Evolutionary conservation across 2,329 filamentous ascomycete species (phyloP), one percentile per base, ranked within the genome.

Genomic region (Aspergillus tubingensis): DNA sequence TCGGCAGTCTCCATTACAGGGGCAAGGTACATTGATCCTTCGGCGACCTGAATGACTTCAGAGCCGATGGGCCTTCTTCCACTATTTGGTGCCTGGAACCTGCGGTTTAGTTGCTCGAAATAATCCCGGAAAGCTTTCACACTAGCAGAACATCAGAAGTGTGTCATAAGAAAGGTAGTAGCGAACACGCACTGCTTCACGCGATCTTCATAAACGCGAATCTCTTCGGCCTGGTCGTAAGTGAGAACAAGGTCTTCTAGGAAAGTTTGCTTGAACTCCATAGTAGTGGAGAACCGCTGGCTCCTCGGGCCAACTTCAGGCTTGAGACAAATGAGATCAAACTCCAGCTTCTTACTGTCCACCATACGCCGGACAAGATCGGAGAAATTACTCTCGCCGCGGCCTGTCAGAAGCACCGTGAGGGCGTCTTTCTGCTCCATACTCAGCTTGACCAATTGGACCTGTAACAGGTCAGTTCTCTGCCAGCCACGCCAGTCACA

Each of bases 201-300:
- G 32, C 85, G 81, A 69, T 89, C 86, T 69, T 89, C 86, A 68
- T 88, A 89, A 38, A 88, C 79, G 39, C 83, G 86, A 57, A 98
- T 89, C 70, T 96, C 92, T n/a, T 89, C 85, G 3, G 94, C 92
- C 44, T 87, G 76, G 63, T 83, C 86, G 78, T 98, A 98, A 27
- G 94, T 98, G 77, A 92, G 88, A 79, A 97, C 86, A 57, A 98
- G 80, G 23, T 90, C 85, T 64, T 86, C 84, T 27, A 99, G 85
- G 69, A 97, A 91, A 41, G 86, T 82, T 73, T 96, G 91, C 80
- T 99, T 99, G 83, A 96, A 99, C 25, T 86, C 80, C 88, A 97
- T 95, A 3, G 95, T 99, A 70, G 83, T 91, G 54, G 80, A 75
- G 73, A 98, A 96, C 19, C 83, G 85, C 76, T 96, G 88, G 67